A percentile compares a stretch with the other conserved stretches of the same genome.
These are phyloP conservation scores for Phaffia rhodozyma DNA, from an alignment of 1,284 basidiomycete genomes.

Conservation along the genomic window DNA sequence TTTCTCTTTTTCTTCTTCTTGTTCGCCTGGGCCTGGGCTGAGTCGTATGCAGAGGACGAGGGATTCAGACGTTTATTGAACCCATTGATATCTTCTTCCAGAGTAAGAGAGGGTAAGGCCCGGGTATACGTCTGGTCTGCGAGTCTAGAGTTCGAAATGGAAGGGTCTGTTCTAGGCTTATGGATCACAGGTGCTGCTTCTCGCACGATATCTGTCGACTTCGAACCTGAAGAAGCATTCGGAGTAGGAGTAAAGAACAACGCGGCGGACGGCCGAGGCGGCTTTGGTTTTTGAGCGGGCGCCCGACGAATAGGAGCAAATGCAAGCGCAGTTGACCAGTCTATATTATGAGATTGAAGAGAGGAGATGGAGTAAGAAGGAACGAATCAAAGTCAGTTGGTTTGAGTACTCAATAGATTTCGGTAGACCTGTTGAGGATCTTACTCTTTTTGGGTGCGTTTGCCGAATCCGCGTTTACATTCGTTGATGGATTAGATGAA, in stretches of 20 bases:
- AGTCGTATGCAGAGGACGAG: background rate
- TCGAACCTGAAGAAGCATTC: background rate
- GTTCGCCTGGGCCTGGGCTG: background rate
- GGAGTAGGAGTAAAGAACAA: conserved; percentile 9
- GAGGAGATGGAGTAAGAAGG: background rate
- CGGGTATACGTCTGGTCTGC: background rate
- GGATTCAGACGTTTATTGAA: conserved; percentile 8
- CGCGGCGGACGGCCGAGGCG: conserved; percentile 6
- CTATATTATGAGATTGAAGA: background rate
- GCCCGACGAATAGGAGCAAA: conserved; percentile 16
- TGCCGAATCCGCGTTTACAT: background rate
- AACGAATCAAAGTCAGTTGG: background rate
- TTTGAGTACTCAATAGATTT: too few species aligned
- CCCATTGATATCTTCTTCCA: conserved; percentile 13
- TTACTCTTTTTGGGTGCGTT: background rate
- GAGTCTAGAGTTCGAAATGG: background rate
- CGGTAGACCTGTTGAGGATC: background rate
- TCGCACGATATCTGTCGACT: conserved; percentile 8
- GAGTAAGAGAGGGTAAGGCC: conserved; percentile 6
- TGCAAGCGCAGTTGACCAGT: conserved; percentile 16
- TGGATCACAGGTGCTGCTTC: conserved; percentile 8
- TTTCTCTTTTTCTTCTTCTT: conserved; percentile 5
- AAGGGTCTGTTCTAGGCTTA: background rate
- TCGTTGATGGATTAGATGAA: background rate
- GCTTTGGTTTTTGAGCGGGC: background rate